A percentile compares a stretch with the other conserved stretches of the same genome.
Evolutionary conservation across 2,329 filamentous ascomycete species (phyloP).

Genomic region (Tetracladium maxilliforme): DNA sequence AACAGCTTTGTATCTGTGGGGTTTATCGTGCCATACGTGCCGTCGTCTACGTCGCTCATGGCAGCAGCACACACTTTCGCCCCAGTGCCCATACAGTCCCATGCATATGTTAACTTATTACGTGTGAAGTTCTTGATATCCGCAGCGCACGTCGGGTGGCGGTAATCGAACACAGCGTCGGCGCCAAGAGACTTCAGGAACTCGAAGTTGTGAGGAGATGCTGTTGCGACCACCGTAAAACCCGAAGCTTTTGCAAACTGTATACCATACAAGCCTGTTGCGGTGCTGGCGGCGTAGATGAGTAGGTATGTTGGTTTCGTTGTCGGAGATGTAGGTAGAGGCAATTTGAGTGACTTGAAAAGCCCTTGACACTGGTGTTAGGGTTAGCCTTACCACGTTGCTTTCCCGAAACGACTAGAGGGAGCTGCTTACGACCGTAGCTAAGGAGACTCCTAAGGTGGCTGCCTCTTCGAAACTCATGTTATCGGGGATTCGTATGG

Average conservation of each 20-base stretch:
- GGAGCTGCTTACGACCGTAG: constrained; percentile 14
- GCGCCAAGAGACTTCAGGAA: constrained; percentile 23
- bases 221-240: constrained; percentile 14
- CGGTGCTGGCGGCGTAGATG: constrained; percentile 13
- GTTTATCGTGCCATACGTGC: too few relatives aligned
- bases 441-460: constrained; percentile 15
- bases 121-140: constrained; percentile 21
- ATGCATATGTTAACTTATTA: constrained; percentile 17
- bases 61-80: too few relatives aligned
- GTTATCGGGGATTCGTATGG: constrained; percentile 26
- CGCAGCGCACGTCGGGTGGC: constrained; percentile 11
- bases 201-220: constrained; percentile 19
- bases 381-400: too few relatives aligned
- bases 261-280: constrained; percentile 23
- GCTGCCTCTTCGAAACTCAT: constrained; percentile 30
- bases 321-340: constrained; percentile 25
- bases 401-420: too few relatives aligned
- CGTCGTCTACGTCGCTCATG: too few relatives aligned
- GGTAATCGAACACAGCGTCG: constrained; percentile 24
- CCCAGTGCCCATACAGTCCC: constrained; percentile 28
- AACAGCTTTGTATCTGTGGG: too few relatives aligned
- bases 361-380: constrained; percentile 32
- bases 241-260: constrained; percentile 24
- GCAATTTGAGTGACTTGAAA: constrained; percentile 27
- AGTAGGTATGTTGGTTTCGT: constrained; percentile 21